phyloP scores from a whole-genome alignment of 805 yeast species.

The Lipomyces lipofer region DNA sequence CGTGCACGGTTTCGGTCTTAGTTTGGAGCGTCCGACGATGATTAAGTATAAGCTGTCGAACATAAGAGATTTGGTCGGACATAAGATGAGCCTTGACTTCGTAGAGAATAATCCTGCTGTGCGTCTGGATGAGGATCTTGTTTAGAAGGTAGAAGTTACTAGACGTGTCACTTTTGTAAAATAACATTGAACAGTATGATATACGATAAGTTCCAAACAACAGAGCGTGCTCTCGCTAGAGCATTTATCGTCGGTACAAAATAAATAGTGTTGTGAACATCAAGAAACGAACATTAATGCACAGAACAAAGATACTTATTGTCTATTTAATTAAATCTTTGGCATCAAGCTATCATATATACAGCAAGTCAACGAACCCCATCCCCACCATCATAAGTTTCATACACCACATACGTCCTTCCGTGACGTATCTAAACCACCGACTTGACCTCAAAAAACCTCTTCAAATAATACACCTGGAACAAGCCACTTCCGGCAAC shows the following conservation, averaged over 20 bases:
- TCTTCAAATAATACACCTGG: slow-evolving; percentile 89
- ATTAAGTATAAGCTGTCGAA: slow-evolving; percentile 94
- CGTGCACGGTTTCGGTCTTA: slow-evolving; percentile 96
- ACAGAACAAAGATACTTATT: too few relatives aligned
- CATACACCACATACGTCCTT: not conserved
- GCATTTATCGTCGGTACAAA: too few relatives aligned
- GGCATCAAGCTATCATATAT: too few relatives aligned
- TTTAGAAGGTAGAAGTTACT: too few relatives aligned
- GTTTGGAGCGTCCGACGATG: slow-evolving; percentile 98
- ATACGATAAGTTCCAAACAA: too few relatives aligned
- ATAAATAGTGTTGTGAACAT: too few relatives aligned
- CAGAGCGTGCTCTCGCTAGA: too few relatives aligned
- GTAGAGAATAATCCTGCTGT: slow-evolving; percentile 97
- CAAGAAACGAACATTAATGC: too few relatives aligned
- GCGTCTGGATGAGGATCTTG: slow-evolving; percentile 75
- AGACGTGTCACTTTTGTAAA: too few relatives aligned
- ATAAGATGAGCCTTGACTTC: slow-evolving; percentile 91
- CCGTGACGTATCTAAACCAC: slow-evolving; percentile 57
- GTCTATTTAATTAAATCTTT: too few relatives aligned
- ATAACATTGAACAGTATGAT: too few relatives aligned
- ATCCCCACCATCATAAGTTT: not conserved
- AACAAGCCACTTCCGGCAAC: slow-evolving; percentile 85
- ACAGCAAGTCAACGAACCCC: too few relatives aligned
- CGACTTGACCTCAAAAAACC: slow-evolving; percentile 93
- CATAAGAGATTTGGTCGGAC: slow-evolving; percentile 95